phyloP scores from a whole-genome alignment of 306 rosid species.

The Cucurbita argyrosperma region DNA sequence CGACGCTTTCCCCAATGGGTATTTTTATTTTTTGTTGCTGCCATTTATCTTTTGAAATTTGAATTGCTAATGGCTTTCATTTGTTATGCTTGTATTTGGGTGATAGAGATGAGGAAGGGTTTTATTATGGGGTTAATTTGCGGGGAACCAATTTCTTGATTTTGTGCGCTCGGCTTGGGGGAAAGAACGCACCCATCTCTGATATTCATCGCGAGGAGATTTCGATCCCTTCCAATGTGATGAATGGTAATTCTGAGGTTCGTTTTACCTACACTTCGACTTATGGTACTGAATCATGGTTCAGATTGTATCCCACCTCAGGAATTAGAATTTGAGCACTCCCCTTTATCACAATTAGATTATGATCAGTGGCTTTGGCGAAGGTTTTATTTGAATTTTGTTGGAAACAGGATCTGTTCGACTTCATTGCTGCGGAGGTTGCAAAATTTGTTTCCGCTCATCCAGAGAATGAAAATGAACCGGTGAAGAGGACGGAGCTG shows the following conservation, averaged over 20 bases:
- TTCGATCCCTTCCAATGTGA: constrained; percentile 24
- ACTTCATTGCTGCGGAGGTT: constrained; percentile 45
- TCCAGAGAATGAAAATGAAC: constrained; percentile 9
- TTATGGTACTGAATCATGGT: neutral
- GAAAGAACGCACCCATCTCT: constrained; percentile 37
- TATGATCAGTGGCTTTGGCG: neutral
- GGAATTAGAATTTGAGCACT: neutral
- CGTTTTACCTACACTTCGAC: neutral
- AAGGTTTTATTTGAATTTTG: neutral
- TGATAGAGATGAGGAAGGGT: constrained; percentile 53
- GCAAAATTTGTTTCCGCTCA: constrained; percentile 31
- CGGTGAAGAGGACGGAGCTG: constrained; percentile 18
- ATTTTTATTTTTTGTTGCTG: neutral
- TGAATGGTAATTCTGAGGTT: constrained; percentile 30
- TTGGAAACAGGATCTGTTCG: constrained; percentile 25
- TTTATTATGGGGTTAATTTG: constrained; percentile 50
- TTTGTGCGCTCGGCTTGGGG: constrained; percentile 46
- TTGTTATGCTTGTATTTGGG: neutral
- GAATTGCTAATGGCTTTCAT: neutral
- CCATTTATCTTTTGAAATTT: neutral
- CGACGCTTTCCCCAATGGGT: constrained; percentile 49
- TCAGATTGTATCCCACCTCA: neutral
- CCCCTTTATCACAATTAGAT: neutral
- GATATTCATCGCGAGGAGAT: constrained; percentile 37
- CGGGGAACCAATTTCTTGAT: constrained; percentile 30